Base-by-base conservation (phyloP, 352 stramenopile genomes). In the Phytophthora hibernalis region DNA sequence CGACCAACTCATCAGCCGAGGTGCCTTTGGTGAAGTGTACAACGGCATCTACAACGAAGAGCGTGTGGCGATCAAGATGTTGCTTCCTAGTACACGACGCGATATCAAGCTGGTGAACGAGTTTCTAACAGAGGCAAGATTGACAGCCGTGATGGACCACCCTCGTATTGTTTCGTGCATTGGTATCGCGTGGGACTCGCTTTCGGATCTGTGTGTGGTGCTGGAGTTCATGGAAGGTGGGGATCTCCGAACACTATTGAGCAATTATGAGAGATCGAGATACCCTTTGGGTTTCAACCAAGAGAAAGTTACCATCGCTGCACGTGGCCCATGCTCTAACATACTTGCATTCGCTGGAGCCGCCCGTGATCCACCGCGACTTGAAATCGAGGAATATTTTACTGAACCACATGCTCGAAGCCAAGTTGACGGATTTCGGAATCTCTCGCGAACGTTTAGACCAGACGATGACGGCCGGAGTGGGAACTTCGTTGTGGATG, bases 361-460 rank as follows among this genome's bases (percentile, higher is more conserved):
- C 74, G 1, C 35, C 65, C 3, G 61, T 82, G 30, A 61, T 82
- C n/a, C 74, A 82, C 30, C 71, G 74, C 31, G 74, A 82, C 54
- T 49, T 82, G 13, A 78, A 78, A 30, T 77, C 70, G 8, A 51
- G 66, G 26, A 81, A 81, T 49, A 60, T 81, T 31, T 45, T 81
- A 43, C 58, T 81, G 11, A 66, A 35, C 3, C 58, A 63, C 18
- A 48, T 67, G 12, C 49, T 70, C 26, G 37, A 71, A 31, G 73
- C 73, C 18, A 81, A 81, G 61, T 38, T 81, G 48, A 72, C 55
- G 11, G 73, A 81, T 50, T 81, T 80, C 28, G 72, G 72, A 2
- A 53, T 68, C 28, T 66, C 51, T 37, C 71, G 71, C 13, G 67
- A 76, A 21, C 54, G 31, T n/a, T 48, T 60, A 28, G 24, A n/a